These are phyloP conservation scores for Excoecaria agallocha DNA, from an alignment of 345 rosid genomes.

Conservation along the genomic window DNA sequence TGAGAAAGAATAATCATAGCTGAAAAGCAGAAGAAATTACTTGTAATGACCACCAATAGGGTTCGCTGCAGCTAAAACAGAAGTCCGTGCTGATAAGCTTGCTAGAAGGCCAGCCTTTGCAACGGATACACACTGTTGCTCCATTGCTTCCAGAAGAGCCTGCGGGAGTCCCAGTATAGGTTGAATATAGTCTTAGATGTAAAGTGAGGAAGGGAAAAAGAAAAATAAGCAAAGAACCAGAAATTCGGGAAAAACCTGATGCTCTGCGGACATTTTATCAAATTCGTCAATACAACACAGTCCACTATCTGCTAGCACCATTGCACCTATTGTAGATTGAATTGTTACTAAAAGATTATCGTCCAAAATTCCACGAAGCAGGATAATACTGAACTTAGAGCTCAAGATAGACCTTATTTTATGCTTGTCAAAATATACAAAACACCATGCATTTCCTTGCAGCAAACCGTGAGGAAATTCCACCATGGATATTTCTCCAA, in stretches of 20 bases:
- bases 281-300: conserved; percentile 96
- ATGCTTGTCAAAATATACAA: background rate
- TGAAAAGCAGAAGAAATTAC: conserved; percentile 40
- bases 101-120: conserved; percentile 99
- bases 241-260: conserved; percentile 60
- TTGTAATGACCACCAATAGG: conserved; percentile 98
- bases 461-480: background rate
- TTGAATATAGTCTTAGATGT: conserved; percentile 17
- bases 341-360: conserved; percentile 13
- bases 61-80: conserved; percentile 96
- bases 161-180: conserved; percentile 35
- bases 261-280: conserved; percentile 95
- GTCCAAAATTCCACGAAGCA: background rate
- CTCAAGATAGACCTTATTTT: background rate
- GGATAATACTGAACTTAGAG: conserved; percentile 2
- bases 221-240: conserved; percentile 9
- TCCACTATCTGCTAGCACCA: conserved; percentile 98
- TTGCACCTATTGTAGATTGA: conserved; percentile 65
- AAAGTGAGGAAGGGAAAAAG: conserved; percentile 18
- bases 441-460: background rate
- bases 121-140: conserved; percentile 96
- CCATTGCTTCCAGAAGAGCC: conserved; percentile 99
- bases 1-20: conserved; percentile 3
- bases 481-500: background rate
- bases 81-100: conserved; percentile 92